phyloP scores from a whole-genome alignment of 768 basidiomycete genomes.

The Calocera viscosa region DNA sequence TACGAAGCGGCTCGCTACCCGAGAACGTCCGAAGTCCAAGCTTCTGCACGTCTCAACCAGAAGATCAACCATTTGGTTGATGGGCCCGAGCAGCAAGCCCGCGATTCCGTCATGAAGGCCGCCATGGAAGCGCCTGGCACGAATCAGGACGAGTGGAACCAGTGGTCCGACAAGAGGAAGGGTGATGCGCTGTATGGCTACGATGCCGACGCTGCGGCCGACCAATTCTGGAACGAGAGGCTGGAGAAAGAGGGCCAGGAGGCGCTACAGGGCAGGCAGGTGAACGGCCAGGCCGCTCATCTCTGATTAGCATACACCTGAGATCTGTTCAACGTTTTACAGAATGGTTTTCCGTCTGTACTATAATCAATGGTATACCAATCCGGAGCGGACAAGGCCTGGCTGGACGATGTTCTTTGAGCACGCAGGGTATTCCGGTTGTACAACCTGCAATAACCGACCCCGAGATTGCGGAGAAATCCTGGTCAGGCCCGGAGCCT shows the following conservation, averaged over 20 bases:
- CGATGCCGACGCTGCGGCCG: constrained; percentile 15
- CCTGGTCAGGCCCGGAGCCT: neutral
- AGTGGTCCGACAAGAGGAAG: constrained; percentile 48
- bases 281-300: constrained; percentile 1
- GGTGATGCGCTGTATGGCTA: constrained; percentile 35
- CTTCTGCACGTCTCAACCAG: constrained; percentile 38
- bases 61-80: constrained; percentile 34
- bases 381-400: too few relatives aligned
- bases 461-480: too few relatives aligned
- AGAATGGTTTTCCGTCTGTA: neutral
- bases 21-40: constrained; percentile 37
- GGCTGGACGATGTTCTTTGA: too few relatives aligned
- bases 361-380: constrained; percentile 5
- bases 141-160: constrained; percentile 35
- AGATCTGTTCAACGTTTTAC: neutral
- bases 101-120: constrained; percentile 34
- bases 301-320: neutral
- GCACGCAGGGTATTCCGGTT: too few relatives aligned
- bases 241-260: constrained; percentile 11
- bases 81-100: constrained; percentile 34
- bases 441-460: too few relatives aligned
- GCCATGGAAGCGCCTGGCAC: constrained; percentile 12
- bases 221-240: constrained; percentile 13
- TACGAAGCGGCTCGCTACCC: constrained; percentile 47
- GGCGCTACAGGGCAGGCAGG: neutral